These are phyloP conservation scores for Trametes versicolor DNA, from an alignment of 1,284 basidiomycete species.

Conservation along the genomic window DNA sequence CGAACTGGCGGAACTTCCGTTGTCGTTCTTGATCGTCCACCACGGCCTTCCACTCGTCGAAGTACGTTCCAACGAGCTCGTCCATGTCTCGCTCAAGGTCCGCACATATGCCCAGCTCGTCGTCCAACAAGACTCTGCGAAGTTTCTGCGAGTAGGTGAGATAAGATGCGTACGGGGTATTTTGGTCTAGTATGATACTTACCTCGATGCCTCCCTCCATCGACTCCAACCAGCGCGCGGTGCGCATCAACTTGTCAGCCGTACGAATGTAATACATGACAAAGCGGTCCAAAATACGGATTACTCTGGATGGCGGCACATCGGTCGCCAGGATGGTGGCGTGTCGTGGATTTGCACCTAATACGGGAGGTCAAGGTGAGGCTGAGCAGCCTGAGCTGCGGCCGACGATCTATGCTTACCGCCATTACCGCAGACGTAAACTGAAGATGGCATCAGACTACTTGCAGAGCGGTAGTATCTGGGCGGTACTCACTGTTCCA, in stretches of 20 bases:
- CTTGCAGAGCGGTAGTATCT: too few species aligned
- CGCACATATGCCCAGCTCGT: constrained; percentile 79
- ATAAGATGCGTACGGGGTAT: background rate
- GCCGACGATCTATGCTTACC: constrained; percentile 45
- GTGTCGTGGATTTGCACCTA: constrained; percentile 65
- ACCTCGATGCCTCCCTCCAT: constrained; percentile 78
- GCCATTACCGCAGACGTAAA: constrained; percentile 81
- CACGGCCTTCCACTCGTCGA: constrained; percentile 78
- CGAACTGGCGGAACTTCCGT: constrained; percentile 73
- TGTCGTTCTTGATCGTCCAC: constrained; percentile 64
- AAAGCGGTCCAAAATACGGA: constrained; percentile 76
- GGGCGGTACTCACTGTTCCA: constrained; percentile 58
- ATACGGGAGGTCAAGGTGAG: too few species aligned
- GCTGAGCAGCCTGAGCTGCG: background rate
- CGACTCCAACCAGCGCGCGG: constrained; percentile 80
- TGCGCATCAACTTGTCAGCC: constrained; percentile 74
- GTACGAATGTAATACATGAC: constrained; percentile 80
- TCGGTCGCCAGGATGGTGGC: constrained; percentile 61
- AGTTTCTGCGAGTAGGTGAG: constrained; percentile 55
- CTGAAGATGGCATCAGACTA: constrained; percentile 42
- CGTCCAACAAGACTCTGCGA: constrained; percentile 74
- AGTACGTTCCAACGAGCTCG: constrained; percentile 70
- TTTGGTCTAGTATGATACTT: constrained; percentile 5
- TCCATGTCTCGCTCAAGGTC: constrained; percentile 81
- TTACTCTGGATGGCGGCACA: constrained; percentile 70